phyloP scores from a whole-genome alignment of 257 asterid species.

The Eucommia ulmoides region DNA sequence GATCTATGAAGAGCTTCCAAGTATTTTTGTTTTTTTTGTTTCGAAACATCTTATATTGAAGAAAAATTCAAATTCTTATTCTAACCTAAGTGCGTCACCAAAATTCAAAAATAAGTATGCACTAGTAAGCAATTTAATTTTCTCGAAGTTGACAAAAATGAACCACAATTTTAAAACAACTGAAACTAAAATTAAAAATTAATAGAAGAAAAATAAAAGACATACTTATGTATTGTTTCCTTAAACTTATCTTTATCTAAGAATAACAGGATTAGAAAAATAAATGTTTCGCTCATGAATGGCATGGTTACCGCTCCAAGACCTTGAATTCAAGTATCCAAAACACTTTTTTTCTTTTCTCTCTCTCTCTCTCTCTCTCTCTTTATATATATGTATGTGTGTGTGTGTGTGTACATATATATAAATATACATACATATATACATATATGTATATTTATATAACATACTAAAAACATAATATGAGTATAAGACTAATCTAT shows the following conservation, averaged over 20 bases:
- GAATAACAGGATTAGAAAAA: conserved; percentile 87
- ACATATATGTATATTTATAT: too few species aligned
- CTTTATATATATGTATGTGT: too few species aligned
- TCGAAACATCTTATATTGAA: background rate
- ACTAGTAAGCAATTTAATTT: too few species aligned
- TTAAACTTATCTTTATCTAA: conserved; percentile 96
- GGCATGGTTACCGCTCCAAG: conserved; percentile 95
- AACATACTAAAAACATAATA: too few species aligned
- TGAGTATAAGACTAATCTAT: conserved; percentile 34
- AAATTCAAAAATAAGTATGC: too few species aligned
- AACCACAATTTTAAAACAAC: background rate
- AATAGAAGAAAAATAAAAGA: conserved; percentile 7
- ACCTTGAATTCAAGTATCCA: conserved; percentile 86
- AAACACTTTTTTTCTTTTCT: too few species aligned
- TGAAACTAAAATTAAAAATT: conserved; percentile 5
- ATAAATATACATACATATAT: too few species aligned
- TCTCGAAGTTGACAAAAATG: conserved; percentile 1
- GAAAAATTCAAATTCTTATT: conserved; percentile 1
- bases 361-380: too few species aligned
- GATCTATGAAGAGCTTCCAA: background rate
- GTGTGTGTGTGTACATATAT: too few species aligned
- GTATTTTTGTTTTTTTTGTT: too few species aligned
- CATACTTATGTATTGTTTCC: conserved; percentile 90
- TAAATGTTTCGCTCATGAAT: conserved; percentile 94
- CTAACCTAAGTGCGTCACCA: background rate